Base-by-base conservation (phyloP, 106 monocot genomes). In the Allium sativum region DNA sequence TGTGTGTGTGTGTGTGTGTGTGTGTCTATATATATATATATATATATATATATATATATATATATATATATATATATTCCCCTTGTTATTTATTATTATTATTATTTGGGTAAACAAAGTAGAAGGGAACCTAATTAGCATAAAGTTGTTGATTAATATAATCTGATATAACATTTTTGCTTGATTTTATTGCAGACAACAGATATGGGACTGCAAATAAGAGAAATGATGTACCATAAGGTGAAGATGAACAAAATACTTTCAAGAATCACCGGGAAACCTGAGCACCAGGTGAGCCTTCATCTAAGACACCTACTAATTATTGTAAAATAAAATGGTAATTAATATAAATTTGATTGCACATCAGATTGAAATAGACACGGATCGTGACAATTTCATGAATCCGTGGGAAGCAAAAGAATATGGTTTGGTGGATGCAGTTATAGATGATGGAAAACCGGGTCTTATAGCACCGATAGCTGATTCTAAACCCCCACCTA, bases 351-450 rank as follows among this genome's bases (percentile, higher is more conserved):
- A 31, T 31, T 31, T 31, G 31, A 31, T 66, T 48, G 22, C 6
- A 22, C 66, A 70, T 16, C 59, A 96, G 95, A 87, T 96, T 60
- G 81, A 91, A 64, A 42, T 57, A 8, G 95, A 96, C 65, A 91
- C 91, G 10, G 84, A 90, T 59, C 81, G 84, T 52, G 91, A 96
- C 77, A 82, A 91, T 62, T 96, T 96, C 78, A 84, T 96, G 95
- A 87, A 84, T 56, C 80, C 95, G 8, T 96, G 95, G 95, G 87
- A 87, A 70, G 95, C 95, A 9, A 84, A 86, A 66, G 95, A 91
- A 71, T 96, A 96, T 67, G 95, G 95, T 7, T 76, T 96, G 57
- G 78, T 96, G 41, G 95, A 96, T 74, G 79, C 51, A 8, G 76
- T 96, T 51, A 82, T 96, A 57, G 90, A 96, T 69, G 95, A 96